These are phyloP conservation scores for Cyberlindnera misumaiensis DNA, from an alignment of 805 yeast species.

Conservation along the genomic window DNA sequence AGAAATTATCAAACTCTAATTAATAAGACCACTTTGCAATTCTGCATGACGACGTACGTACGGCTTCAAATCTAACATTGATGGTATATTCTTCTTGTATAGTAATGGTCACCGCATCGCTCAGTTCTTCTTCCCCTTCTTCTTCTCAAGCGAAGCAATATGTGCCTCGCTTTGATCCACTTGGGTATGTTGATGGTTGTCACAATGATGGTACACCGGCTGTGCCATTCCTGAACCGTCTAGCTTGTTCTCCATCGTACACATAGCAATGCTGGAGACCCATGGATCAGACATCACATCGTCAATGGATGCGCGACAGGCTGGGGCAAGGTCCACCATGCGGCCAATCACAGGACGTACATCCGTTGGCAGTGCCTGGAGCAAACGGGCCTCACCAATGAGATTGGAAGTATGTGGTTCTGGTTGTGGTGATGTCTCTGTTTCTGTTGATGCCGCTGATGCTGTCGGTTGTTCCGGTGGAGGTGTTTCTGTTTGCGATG, in stretches of 20 bases:
- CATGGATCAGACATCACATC: constrained; percentile 71
- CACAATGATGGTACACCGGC: constrained; percentile 35
- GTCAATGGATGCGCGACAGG: constrained; percentile 75
- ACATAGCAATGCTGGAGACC: constrained; percentile 59
- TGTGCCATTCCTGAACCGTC: constrained; percentile 30
- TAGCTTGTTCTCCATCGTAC: constrained; percentile 46
- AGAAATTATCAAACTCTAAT: too few relatives aligned
- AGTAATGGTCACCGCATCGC: too few relatives aligned
- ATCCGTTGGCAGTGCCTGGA: constrained; percentile 65
- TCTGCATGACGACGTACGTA: too few relatives aligned
- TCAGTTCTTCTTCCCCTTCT: constrained; percentile 27
- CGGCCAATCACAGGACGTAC: constrained; percentile 59
- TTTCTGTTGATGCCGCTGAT: neutral
- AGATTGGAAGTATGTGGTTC: constrained; percentile 54
- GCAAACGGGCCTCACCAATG: constrained; percentile 65
- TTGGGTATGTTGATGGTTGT: constrained; percentile 74
- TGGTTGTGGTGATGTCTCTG: constrained; percentile 16
- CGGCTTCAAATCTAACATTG: too few relatives aligned
- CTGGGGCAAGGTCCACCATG: constrained; percentile 83
- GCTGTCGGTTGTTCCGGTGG: neutral
- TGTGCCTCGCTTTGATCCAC: constrained; percentile 95
- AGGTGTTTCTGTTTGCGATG: neutral
- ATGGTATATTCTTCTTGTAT: too few relatives aligned
- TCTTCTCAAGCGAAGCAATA: constrained; percentile 86
- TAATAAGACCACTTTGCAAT: too few relatives aligned